Evolutionary conservation across 2,329 filamentous ascomycete genomes (phyloP).

Genomic region (Tolypocladium guangdongense): DNA sequence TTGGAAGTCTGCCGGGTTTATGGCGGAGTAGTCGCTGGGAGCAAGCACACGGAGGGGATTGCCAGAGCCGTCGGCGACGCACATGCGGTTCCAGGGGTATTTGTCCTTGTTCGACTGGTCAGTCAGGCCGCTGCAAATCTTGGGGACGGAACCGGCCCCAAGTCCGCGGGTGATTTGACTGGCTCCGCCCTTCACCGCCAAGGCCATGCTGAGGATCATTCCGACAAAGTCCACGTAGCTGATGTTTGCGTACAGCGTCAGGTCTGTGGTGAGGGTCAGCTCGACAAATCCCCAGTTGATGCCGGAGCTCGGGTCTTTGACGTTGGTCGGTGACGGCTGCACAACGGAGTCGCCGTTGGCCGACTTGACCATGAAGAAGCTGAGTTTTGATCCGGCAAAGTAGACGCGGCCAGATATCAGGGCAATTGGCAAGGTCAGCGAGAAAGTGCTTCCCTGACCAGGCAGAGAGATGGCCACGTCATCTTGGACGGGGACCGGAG

Average conservation of each 20-base stretch:
- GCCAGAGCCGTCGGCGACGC: constrained; percentile 24
- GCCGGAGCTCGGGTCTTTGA: constrained; percentile 28
- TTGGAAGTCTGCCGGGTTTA: constrained; percentile 23
- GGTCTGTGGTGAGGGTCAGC: constrained; percentile 29
- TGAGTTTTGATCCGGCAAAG: constrained; percentile 29
- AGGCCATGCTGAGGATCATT: constrained; percentile 37
- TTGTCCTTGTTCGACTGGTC: constrained; percentile 26
- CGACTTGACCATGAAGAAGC: constrained; percentile 29
- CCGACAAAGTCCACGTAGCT: constrained; percentile 41
- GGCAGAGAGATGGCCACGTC: constrained; percentile 33
- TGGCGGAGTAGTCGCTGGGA: constrained; percentile 28
- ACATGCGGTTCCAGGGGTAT: constrained; percentile 33
- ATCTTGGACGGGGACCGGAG: constrained; percentile 23
- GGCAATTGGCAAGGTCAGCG: constrained; percentile 27
- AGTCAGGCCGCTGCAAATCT: constrained; percentile 29
- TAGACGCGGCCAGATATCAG: constrained; percentile 32
- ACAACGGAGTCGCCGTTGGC: constrained; percentile 27
- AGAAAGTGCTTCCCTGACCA: constrained; percentile 22
- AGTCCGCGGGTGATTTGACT: constrained; percentile 30
- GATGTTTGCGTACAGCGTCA: constrained; percentile 34
- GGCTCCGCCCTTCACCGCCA: constrained; percentile 21
- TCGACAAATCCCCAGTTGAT: constrained; percentile 41
- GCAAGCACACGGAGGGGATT: constrained; percentile 32
- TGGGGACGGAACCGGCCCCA: constrained; percentile 18
- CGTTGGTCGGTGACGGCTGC: constrained; percentile 34